Conservation (phyloP, 2,329 filamentous ascomycete genomes). For the Aspergillus sclerotialis region DNA sequence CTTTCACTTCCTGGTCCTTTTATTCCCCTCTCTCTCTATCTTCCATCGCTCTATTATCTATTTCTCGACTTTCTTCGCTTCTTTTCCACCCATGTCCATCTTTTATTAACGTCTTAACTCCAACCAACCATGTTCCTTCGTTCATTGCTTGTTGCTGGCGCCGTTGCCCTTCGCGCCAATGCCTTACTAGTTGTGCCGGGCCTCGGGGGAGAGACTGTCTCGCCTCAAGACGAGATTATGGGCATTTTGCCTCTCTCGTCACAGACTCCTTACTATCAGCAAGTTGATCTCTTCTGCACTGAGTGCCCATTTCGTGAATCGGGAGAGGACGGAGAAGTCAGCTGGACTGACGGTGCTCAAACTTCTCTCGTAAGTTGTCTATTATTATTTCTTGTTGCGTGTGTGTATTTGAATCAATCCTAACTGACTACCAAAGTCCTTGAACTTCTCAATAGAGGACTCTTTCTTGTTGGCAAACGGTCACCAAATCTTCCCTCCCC, state of each 20-base stretch:
- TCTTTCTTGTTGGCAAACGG: conserved; percentile 30
- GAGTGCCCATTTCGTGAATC: conserved; percentile 33
- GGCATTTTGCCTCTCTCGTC: conserved; percentile 18
- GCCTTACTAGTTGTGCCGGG: conserved; percentile 35
- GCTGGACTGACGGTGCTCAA: conserved; percentile 28
- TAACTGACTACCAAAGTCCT: conserved; percentile 17
- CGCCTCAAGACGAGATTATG: conserved; percentile 16
- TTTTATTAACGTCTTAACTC: conserved; percentile 3
- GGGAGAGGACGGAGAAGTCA: conserved; percentile 19
- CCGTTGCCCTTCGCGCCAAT: conserved; percentile 27
- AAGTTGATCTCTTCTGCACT: conserved; percentile 27
- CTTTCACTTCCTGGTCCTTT: no score
- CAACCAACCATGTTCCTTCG: conserved; percentile 26
- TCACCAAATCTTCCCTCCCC: conserved; percentile 32
- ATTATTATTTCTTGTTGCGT: no score
- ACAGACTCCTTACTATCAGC: conserved; percentile 18
- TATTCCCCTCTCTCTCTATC: conserved; percentile 2
- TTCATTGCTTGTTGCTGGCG: conserved; percentile 28
- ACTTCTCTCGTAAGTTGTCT: conserved; percentile 29
- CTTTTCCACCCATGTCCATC: conserved; percentile 6
- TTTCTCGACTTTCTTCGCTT: no score
- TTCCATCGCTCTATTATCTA: no score
- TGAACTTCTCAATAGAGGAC: conserved; percentile 31
- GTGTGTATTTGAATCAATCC: no score
- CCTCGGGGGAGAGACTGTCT: conserved; percentile 16